Evolutionary conservation across 2,329 filamentous ascomycete genomes (phyloP), one percentile per base, ranked within the genome.

Genomic region (Cladosporium colombiae): DNA sequence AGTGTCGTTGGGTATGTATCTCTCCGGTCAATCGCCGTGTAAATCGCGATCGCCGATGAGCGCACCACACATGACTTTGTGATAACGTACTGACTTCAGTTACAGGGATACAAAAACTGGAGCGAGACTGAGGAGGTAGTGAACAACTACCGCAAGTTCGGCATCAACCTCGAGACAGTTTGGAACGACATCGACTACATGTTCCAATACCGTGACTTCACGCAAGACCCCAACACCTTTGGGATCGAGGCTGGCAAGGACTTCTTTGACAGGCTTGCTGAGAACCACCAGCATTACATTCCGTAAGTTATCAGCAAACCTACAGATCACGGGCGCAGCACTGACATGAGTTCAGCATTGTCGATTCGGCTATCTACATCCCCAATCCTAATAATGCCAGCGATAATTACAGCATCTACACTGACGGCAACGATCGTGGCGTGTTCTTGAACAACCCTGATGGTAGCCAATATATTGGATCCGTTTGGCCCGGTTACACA

Each of bases 51-150:
- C 8, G 5, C 40, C n/a, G 37, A 46, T 21, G 8, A 23, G 40
- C n/a, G 10, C 8, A 46, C n/a, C 40, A 21, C 10, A 1, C 21
- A 4, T 21, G 3, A 4, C 21, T 46, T 13, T 3, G 8, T 6
- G n/a, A 13, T 2, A 3, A 46, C 4, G 21, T 52, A 8, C 49
- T 52, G 7, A 52, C 14, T 25, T 18, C 13, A 18, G 16, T 8
- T 16, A 16, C 25, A 52, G 49, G 92, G 91, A 0, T 95, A 95
- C 75, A 80, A 84, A 46, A 92, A 91, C 71, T 92, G 89, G 87
- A 85, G 86, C 1, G 82, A 86, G 31, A 74, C 92, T 3, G 84
- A 89, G 68, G 85, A 85, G 69, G 81, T 86, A 13, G 80, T 86
- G 35, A 78, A 83, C 57, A 82, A 81, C 61, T 86, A 84, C 74